phyloP scores from a whole-genome alignment of 257 asterid species.

The Coffea eugenioides region DNA sequence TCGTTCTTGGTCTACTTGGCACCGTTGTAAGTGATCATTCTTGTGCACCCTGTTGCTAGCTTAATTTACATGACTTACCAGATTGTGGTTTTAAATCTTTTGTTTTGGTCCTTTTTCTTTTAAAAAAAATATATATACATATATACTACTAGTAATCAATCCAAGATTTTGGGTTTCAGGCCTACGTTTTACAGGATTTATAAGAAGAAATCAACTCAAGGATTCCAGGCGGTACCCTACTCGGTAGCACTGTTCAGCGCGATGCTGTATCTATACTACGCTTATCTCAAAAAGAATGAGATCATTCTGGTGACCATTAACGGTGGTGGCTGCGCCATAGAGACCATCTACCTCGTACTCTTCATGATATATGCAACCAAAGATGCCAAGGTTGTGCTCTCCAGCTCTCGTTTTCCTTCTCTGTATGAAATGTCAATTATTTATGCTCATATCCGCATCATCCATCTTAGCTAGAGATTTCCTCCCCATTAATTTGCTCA shows the following conservation, averaged over 20 bases:
- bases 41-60: neutral
- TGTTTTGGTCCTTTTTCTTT: no score
- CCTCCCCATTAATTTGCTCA: no score
- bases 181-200: conserved; percentile 62
- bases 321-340: conserved; percentile 39
- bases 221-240: conserved; percentile 73
- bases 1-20: conserved; percentile 86
- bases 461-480: no score
- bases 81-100: neutral
- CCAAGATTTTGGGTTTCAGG: conserved; percentile 30
- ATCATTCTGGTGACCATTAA: conserved; percentile 58
- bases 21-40: conserved; percentile 48
- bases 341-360: conserved; percentile 40
- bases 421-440: no score
- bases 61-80: no score
- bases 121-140: no score
- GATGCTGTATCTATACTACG: conserved; percentile 71
- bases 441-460: no score
- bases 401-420: no score
- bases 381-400: conserved; percentile 42
- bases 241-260: conserved; percentile 78
- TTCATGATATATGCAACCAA: conserved; percentile 61
- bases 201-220: conserved; percentile 70
- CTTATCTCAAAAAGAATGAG: conserved; percentile 46
- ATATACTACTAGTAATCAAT: neutral